Percentiles rank a stretch among this genome's conserved stretches.
Evolutionary conservation across 441 rosid genomes (phyloP).

Genomic region (Populus hybrid): DNA sequence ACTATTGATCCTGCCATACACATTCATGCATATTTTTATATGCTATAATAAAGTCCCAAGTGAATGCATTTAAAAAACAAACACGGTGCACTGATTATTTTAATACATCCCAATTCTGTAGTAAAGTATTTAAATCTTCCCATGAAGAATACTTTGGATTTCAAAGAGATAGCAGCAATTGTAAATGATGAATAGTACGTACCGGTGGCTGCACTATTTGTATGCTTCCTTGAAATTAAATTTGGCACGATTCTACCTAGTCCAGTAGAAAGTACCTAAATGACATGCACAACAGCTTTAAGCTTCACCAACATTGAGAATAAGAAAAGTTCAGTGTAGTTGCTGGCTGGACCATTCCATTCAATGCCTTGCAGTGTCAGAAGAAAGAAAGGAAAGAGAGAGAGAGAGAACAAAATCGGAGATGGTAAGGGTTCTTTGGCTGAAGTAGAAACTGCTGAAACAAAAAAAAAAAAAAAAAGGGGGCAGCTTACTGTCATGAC

Average conservation of each 20-base stretch:
- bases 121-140: too few species aligned
- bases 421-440: background rate
- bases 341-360: constrained; percentile 4
- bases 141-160: too few species aligned
- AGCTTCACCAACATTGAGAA: constrained; percentile 11
- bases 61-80: too few species aligned
- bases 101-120: too few species aligned
- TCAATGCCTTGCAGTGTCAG: constrained; percentile 5
- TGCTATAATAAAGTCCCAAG: too few species aligned
- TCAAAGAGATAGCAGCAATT: background rate
- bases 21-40: too few species aligned
- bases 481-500: constrained; percentile 85
- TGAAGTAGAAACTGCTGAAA: background rate
- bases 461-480: background rate
- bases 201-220: constrained; percentile 99
- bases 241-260: constrained; percentile 96
- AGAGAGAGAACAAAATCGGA: background rate
- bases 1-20: too few species aligned
- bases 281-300: constrained; percentile 23
- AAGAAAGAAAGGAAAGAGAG: background rate
- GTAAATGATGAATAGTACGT: background rate
- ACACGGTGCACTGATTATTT: too few species aligned
- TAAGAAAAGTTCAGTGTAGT: constrained; percentile 3
- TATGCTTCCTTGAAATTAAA: constrained; percentile 97
- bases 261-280: constrained; percentile 97